Base-by-base conservation (phyloP, 192 early-diverging fungal genomes). In the Phycomyces nitens region DNA sequence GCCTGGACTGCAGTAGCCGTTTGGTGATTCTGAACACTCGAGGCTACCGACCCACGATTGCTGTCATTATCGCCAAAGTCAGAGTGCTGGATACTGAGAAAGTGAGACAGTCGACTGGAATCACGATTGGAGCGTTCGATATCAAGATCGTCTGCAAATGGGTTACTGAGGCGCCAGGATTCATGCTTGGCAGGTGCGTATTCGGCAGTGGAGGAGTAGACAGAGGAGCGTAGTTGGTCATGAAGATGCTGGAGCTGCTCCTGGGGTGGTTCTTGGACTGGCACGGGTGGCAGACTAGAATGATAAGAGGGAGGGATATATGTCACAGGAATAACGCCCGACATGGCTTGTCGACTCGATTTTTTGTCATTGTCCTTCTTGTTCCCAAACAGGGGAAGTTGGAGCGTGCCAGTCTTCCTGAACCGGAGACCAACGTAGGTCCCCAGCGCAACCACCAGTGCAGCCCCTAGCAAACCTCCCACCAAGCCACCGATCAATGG, bases 241-340 rank as follows among this genome's bases (percentile, higher is more conserved):
- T 57, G 21, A 22, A 15, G 50, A 16, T 23, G 54, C 21, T 29
- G 21, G 10, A 23, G 43, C 24, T 21, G 57, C 16, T 60, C 50
- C 40, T 21, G 58, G 21, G 56, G 58, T 22, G 15, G 27, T 53
- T 43, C 58, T 41, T 26, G 58, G 41, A 40, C 55, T 40, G 9
- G 20, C 27, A 44, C 53, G 34, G 38, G 24, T 47, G 21, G 52
- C 22, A 27, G n/a, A 20, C 3, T 47, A 27, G n/a, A 20, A 5
- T 58, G 60, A 44, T 47, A n/a, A 11, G 44, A 47, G n/a, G 65
- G 71, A 9, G 68, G 73, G 40, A 75, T 75, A 49, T 62, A 75
- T 1, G 73, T 64, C 2, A 75, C 60, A 24, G 73, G 73, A 47
- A 75, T 69, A 41, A 75, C 73, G 15, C 66, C 73, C n/a, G 73